Conservation (phyloP, 1,284 basidiomycete genomes). For the Cryptococcus sp. region DNA sequence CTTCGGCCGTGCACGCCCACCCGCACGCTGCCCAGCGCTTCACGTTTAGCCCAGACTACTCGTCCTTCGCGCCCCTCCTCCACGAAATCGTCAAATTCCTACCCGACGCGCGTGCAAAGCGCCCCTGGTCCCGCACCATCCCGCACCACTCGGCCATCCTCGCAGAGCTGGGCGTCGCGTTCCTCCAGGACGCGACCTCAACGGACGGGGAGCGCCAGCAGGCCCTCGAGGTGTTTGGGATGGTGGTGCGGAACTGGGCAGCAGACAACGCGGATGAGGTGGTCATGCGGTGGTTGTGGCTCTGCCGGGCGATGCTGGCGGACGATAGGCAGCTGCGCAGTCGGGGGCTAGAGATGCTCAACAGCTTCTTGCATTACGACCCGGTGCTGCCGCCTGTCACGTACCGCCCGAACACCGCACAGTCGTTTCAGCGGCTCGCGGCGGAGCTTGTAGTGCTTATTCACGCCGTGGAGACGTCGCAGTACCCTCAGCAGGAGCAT, state of each 20-base stretch:
- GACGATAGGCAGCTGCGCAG: constrained; percentile 35
- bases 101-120: constrained; percentile 38
- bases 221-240: constrained; percentile 43
- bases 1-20: constrained; percentile 15
- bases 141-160: constrained; percentile 44
- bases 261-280: constrained; percentile 42
- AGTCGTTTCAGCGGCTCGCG: constrained; percentile 30
- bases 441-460: constrained; percentile 30
- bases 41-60: constrained; percentile 30
- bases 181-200: constrained; percentile 29
- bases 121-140: constrained; percentile 41
- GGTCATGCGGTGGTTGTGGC: constrained; percentile 42
- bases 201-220: constrained; percentile 40
- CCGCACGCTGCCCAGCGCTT: constrained; percentile 8
- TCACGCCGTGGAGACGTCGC: constrained; percentile 26
- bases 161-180: constrained; percentile 39
- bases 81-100: constrained; percentile 40
- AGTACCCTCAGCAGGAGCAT: constrained; percentile 22
- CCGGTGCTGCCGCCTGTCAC: constrained; percentile 22
- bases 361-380: constrained; percentile 33
- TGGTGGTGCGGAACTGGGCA: constrained; percentile 40
- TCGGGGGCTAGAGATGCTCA: constrained; percentile 34
- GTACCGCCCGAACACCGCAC: constrained; percentile 24
- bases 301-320: constrained; percentile 33
- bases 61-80: constrained; percentile 42